A percentile compares a stretch with the other conserved stretches of the same genome.
Evolutionary conservation across 768 basidiomycete genomes (phyloP).

Genomic region (Cystofilobasidium ferigula): DNA sequence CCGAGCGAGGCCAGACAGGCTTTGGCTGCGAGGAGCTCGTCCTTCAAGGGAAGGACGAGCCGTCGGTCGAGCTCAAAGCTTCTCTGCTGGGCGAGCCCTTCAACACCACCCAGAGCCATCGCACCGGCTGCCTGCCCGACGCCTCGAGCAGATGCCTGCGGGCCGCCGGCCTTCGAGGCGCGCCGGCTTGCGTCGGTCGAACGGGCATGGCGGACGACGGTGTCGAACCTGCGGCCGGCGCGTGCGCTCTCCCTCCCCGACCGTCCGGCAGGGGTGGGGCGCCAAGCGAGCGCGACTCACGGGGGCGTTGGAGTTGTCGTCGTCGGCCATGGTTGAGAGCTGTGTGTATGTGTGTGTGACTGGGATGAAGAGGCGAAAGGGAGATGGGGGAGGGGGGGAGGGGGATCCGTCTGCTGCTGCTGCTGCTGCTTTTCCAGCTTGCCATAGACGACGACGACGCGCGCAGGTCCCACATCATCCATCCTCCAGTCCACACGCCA

Average conservation of each 20-base stretch:
- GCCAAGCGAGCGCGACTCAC: background rate
- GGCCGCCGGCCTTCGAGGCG: background rate
- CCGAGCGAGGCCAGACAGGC: too few species aligned
- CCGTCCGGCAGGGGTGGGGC: background rate
- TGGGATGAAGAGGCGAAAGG: background rate
- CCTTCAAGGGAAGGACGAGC: too few species aligned
- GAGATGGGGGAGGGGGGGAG: background rate
- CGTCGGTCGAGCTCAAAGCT: too few species aligned
- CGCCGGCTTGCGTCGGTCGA: background rate
- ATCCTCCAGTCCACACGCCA: conserved; percentile 33
- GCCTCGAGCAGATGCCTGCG: background rate
- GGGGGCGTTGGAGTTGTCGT: conserved; percentile 20
- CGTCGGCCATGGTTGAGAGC: conserved; percentile 17
- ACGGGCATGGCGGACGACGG: background rate
- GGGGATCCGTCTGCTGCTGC: background rate
- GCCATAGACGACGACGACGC: background rate
- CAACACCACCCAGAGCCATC: too few species aligned
- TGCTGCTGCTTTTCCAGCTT: background rate
- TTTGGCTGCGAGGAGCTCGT: too few species aligned
- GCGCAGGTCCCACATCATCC: background rate
- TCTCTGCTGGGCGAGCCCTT: too few species aligned
- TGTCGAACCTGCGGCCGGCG: background rate
- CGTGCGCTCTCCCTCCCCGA: too few species aligned
- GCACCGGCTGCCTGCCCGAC: background rate
- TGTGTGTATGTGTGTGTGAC: background rate